Conservation (phyloP, 1,284 basidiomycete species). For the Ceratobasidium sp. region DNA sequence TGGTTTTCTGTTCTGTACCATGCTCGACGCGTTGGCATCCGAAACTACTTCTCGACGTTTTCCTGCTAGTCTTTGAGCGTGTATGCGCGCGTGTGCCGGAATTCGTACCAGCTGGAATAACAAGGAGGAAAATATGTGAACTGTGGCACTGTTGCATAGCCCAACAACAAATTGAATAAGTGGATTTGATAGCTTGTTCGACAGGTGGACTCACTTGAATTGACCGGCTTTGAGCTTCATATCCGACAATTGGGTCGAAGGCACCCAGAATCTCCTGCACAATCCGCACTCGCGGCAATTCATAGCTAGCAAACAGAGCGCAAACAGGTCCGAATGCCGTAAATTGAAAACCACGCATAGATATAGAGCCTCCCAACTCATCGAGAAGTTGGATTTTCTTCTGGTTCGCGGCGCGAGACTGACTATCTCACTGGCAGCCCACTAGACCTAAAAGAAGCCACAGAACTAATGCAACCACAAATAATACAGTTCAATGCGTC, state of each 20-base stretch:
- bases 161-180: conserved; percentile 56
- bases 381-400: conserved; percentile 71
- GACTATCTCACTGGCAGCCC: conserved; percentile 58
- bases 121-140: conserved; percentile 91
- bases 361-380: conserved; percentile 61
- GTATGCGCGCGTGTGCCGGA: conserved; percentile 77
- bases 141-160: conserved; percentile 82
- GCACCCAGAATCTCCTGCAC: conserved; percentile 93
- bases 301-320: conserved; percentile 89
- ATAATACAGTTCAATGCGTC: too few species aligned
- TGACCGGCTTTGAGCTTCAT: conserved; percentile 87
- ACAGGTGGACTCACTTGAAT: conserved; percentile 69
- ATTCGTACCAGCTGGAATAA: conserved; percentile 96
- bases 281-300: conserved; percentile 92
- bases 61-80: conserved; percentile 69
- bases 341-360: conserved; percentile 81
- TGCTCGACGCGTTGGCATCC: conserved; percentile 68
- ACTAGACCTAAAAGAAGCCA: too few species aligned
- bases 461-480: too few species aligned
- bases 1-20: conserved; percentile 59
- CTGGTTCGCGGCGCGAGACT: conserved; percentile 64
- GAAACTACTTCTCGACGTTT: conserved; percentile 69
- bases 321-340: conserved; percentile 86
- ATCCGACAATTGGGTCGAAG: conserved; percentile 89
- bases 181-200: not conserved